Evolutionary conservation across 2,329 filamentous ascomycete species (phyloP).

Genomic region (Fusarium tricinctum): DNA sequence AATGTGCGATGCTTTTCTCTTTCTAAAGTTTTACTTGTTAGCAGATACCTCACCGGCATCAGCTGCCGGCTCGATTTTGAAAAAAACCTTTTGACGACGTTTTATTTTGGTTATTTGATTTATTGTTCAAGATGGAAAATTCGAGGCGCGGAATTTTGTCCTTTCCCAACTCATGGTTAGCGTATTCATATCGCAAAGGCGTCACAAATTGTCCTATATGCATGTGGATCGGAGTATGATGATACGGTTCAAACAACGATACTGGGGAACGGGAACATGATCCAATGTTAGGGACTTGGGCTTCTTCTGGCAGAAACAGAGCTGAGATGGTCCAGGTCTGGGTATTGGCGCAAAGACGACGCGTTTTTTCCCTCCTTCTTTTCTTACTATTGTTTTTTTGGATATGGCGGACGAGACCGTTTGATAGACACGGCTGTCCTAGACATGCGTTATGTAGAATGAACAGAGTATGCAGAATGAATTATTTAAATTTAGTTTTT

Average conservation of each 20-base stretch:
- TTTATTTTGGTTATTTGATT: slow-evolving; percentile 26
- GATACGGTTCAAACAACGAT: slow-evolving; percentile 42
- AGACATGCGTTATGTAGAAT: slow-evolving; percentile 47
- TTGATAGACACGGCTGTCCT: slow-evolving; percentile 47
- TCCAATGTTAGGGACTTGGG: slow-evolving; percentile 38
- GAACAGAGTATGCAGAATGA: slow-evolving; percentile 43
- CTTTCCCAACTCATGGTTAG: slow-evolving; percentile 43
- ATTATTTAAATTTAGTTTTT: slow-evolving; percentile 28
- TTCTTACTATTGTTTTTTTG: slow-evolving; percentile 17
- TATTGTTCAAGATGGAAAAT: slow-evolving; percentile 34
- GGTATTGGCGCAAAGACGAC: slow-evolving; percentile 46
- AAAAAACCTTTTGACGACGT: slow-evolving; percentile 27
- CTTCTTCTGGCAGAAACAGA: slow-evolving; percentile 14
- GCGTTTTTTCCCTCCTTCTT: slow-evolving; percentile 40
- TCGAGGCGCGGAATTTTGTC: slow-evolving; percentile 35
- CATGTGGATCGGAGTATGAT: slow-evolving; percentile 52
- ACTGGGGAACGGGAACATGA: slow-evolving; percentile 44
- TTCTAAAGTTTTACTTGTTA: slow-evolving; percentile 39
- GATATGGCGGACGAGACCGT: slow-evolving; percentile 43
- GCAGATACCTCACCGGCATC: slow-evolving; percentile 49
- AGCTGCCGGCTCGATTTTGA: slow-evolving; percentile 41
- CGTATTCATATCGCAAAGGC: slow-evolving; percentile 46
- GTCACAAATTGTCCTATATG: slow-evolving; percentile 47
- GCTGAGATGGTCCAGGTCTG: slow-evolving; percentile 22
- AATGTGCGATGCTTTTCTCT: slow-evolving; percentile 38